Percentiles rank a stretch among this genome's conserved stretches.
phyloP scores from a whole-genome alignment of 1,284 basidiomycete species.

The Xerocomus nothofagi region DNA sequence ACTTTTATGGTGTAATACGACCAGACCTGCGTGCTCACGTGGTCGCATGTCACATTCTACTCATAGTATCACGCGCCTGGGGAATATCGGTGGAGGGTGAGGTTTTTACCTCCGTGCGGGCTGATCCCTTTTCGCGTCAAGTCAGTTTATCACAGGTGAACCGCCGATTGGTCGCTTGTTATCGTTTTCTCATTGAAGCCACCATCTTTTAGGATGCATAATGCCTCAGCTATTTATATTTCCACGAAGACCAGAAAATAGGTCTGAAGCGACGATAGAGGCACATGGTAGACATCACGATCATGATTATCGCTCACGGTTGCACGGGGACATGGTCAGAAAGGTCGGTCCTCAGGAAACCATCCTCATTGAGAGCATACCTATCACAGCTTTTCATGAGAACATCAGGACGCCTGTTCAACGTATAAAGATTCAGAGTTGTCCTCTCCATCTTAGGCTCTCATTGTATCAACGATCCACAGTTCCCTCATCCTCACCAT shows the following conservation, averaged over 20 bases:
- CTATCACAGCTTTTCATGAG: background rate
- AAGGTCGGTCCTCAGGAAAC: background rate
- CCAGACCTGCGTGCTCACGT: background rate
- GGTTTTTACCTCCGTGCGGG: constrained; percentile 6
- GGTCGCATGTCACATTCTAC: background rate
- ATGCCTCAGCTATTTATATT: background rate
- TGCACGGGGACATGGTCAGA: background rate
- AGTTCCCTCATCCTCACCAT: constrained; percentile 6
- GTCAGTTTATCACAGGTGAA: background rate
- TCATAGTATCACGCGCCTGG: background rate
- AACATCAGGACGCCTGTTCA: background rate
- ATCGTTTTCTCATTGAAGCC: constrained; percentile 1
- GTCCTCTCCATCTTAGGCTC: background rate
- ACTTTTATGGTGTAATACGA: background rate
- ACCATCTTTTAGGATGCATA: background rate
- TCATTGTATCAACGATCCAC: background rate
- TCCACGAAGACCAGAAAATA: background rate
- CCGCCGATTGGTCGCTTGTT: background rate
- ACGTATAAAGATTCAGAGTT: constrained; percentile 15
- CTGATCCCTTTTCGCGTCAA: background rate
- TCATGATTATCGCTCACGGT: background rate
- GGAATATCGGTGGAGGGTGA: background rate
- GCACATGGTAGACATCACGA: background rate
- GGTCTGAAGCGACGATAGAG: background rate
- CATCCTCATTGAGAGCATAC: background rate